Conservation (phyloP, 2,329 filamentous ascomycete genomes). For the Chaetomium sp. region DNA sequence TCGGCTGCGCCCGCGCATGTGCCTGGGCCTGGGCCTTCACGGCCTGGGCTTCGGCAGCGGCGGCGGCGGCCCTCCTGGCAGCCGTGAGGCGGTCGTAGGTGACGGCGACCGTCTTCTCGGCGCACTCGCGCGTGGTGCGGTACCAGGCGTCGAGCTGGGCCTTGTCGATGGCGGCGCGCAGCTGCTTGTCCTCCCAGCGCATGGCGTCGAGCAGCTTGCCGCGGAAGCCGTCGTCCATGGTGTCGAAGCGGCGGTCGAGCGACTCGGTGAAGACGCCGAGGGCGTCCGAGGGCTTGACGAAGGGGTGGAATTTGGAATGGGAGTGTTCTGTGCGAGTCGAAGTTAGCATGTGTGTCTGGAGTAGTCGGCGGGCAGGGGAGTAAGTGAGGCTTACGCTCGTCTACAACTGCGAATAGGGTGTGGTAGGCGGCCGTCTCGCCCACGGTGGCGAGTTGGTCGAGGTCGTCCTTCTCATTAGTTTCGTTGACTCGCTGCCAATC, state of each 20-base stretch:
- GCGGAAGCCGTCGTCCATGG: conserved; percentile 64
- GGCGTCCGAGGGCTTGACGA: conserved; percentile 55
- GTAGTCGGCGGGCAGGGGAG: not conserved
- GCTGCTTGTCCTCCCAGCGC: conserved; percentile 67
- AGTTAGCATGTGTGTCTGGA: not conserved
- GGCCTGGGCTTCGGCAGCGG: not conserved
- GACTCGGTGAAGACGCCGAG: conserved; percentile 63
- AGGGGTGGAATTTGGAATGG: conserved; percentile 48
- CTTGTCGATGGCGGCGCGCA: conserved; percentile 67
- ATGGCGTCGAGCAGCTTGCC: conserved; percentile 72
- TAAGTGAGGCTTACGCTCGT: conserved; percentile 57
- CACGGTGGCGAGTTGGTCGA: conserved; percentile 64
- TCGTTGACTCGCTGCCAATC: conserved; percentile 82
- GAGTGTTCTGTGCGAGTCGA: conserved; percentile 36
- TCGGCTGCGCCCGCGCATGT: not conserved
- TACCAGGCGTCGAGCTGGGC: conserved; percentile 71
- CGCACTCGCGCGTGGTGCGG: conserved; percentile 34
- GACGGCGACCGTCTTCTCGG: conserved; percentile 36
- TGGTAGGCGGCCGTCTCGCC: conserved; percentile 67
- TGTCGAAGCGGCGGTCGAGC: conserved; percentile 61
- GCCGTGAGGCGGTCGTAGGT: conserved; percentile 30
- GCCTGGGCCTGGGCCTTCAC: not conserved
- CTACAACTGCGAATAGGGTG: conserved; percentile 66
- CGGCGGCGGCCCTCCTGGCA: not conserved
- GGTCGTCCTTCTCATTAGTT: conserved; percentile 72